phyloP scores from a whole-genome alignment of 768 basidiomycete species.

The Trametes maxima region DNA sequence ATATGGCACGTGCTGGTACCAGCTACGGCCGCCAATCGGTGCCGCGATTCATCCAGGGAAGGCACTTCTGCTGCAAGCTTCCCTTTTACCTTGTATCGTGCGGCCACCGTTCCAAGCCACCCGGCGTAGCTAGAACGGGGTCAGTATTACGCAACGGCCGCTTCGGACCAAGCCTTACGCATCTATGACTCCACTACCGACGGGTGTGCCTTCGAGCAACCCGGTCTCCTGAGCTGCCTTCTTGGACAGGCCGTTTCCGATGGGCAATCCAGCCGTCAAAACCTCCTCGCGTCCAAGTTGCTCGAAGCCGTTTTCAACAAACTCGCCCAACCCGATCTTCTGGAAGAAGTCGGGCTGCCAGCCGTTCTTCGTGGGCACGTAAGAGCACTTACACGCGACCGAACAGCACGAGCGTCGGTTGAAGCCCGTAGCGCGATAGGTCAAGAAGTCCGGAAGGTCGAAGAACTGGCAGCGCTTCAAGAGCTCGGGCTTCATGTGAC shows the following conservation, averaged over 20 bases:
- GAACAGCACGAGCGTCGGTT: conserved; percentile 87
- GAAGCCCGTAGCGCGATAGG: conserved; percentile 81
- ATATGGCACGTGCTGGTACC: conserved; percentile 97
- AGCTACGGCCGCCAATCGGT: conserved; percentile 89
- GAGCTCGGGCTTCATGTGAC: conserved; percentile 69
- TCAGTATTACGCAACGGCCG: conserved; percentile 2
- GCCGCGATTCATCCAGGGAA: conserved; percentile 71
- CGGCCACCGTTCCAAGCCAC: conserved; percentile 95
- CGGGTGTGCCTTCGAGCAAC: conserved; percentile 80
- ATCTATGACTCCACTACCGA: conserved; percentile 95
- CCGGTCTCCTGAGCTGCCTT: conserved; percentile 85
- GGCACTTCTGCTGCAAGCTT: conserved; percentile 55
- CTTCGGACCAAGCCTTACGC: conserved; percentile 56
- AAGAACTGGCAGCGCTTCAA: conserved; percentile 84
- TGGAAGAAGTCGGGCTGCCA: conserved; percentile 91
- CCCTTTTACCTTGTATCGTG: conserved; percentile 57
- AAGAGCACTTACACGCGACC: conserved; percentile 94
- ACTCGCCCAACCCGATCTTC: conserved; percentile 75
- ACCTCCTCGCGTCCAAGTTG: conserved; percentile 74
- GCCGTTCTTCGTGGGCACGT: conserved; percentile 75
- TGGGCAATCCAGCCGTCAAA: conserved; percentile 81
- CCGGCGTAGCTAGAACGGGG: conserved; percentile 72
- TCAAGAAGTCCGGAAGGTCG: conserved; percentile 95
- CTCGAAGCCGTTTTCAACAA: conserved; percentile 67
- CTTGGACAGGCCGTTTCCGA: conserved; percentile 80